Conservation (phyloP, 1,284 basidiomycete species). For the Ustilago hordei region DNA sequence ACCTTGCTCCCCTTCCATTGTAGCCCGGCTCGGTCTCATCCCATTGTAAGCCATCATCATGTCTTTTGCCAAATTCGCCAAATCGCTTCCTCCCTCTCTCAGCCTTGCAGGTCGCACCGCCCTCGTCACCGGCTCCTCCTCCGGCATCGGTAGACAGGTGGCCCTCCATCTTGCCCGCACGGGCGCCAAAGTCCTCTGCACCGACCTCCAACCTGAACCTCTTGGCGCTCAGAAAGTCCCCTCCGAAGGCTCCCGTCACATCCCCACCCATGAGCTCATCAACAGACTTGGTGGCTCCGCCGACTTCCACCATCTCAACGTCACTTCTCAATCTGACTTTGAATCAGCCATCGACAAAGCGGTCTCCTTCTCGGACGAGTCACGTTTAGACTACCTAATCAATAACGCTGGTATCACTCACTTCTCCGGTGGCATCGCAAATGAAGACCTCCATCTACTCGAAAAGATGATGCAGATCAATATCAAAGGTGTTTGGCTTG, state of each 20-base stretch:
- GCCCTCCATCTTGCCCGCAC: conserved; percentile 29
- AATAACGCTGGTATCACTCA: conserved; percentile 42
- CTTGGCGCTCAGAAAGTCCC: conserved; percentile 19
- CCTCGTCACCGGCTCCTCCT: conserved; percentile 46
- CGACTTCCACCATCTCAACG: conserved; percentile 48
- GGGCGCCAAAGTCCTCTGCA: conserved; percentile 45
- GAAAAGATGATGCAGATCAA: conserved; percentile 52
- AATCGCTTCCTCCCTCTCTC: conserved; percentile 48
- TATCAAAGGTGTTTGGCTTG: conserved; percentile 47
- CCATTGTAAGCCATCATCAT: conserved; percentile 23
- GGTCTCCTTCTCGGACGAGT: conserved; percentile 24
- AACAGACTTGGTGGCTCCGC: conserved; percentile 37
- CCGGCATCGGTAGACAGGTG: conserved; percentile 43
- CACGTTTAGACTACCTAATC: conserved; percentile 42
- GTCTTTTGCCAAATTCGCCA: conserved; percentile 49
- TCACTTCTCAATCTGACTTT: conserved; percentile 46
- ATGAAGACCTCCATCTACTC: conserved; percentile 38
- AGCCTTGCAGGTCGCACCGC: conserved; percentile 45
- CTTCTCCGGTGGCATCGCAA: conserved; percentile 40
- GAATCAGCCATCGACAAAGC: conserved; percentile 32
- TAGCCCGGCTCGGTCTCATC: background rate
- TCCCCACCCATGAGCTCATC: conserved; percentile 49
- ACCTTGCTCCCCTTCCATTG: too few relatives aligned
- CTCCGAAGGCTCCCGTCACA: conserved; percentile 22
- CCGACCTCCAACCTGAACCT: conserved; percentile 44